phyloP scores from a whole-genome alignment of 1,139 yeast species.

The Candida tropicalis region DNA sequence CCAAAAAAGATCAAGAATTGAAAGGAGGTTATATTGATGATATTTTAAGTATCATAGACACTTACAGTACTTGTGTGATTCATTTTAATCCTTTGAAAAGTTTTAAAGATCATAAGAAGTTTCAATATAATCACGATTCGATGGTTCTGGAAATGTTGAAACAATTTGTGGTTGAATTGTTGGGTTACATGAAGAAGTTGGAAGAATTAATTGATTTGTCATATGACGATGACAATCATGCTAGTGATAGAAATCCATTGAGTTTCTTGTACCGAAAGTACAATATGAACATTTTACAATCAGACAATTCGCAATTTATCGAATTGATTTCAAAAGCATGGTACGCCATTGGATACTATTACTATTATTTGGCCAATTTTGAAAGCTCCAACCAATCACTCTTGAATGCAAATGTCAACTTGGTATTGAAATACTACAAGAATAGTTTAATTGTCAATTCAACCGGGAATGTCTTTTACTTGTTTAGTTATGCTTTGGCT shows the following conservation, averaged over 20 bases:
- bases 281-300: conserved; percentile 35
- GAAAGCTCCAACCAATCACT: conserved; percentile 28
- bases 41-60: conserved; percentile 38
- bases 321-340: conserved; percentile 40
- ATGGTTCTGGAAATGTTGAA: conserved; percentile 26
- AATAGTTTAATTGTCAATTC: conserved; percentile 42
- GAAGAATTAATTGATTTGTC: conserved; percentile 28
- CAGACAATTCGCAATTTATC: conserved; percentile 34
- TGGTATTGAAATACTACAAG: conserved; percentile 31
- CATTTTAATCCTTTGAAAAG: conserved; percentile 43
- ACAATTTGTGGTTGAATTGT: conserved; percentile 23
- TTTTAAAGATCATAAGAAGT: conserved; percentile 23
- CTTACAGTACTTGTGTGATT: conserved; percentile 36
- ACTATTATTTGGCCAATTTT: conserved; percentile 32
- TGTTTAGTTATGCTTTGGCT: conserved; percentile 42
- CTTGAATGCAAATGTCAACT: conserved; percentile 21
- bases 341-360: conserved; percentile 40
- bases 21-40: conserved; percentile 36
- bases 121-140: conserved; percentile 29
- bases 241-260: conserved; percentile 23
- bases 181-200: conserved; percentile 27
- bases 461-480: conserved; percentile 34
- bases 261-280: conserved; percentile 43
- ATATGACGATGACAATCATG: conserved; percentile 29
- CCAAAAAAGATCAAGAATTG: conserved; percentile 38